phyloP scores from a whole-genome alignment of 805 yeast genomes.

The Cyberlindnera galapagoensis region DNA sequence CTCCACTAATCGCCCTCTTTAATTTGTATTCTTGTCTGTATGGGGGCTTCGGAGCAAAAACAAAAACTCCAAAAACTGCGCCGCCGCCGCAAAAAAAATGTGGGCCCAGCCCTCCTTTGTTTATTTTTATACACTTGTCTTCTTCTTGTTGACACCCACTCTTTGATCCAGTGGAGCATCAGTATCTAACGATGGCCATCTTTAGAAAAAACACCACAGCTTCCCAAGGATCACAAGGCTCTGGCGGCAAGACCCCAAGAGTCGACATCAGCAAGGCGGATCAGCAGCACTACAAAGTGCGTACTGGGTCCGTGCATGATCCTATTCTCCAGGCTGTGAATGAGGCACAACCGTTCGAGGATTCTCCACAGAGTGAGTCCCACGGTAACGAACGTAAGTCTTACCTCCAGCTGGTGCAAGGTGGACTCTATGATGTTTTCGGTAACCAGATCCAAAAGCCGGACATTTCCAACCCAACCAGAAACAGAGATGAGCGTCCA shows the following conservation, averaged over 20 bases:
- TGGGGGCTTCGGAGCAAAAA: too few species aligned
- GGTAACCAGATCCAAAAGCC: conserved; percentile 75
- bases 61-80: too few species aligned
- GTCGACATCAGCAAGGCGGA: conserved; percentile 44
- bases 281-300: conserved; percentile 49
- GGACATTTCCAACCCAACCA: conserved; percentile 89
- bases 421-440: conserved; percentile 70
- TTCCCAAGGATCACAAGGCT: conserved; percentile 24
- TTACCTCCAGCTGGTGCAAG: conserved; percentile 30
- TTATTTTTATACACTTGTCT: too few species aligned
- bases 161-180: too few species aligned
- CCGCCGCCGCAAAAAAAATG: too few species aligned
- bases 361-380: too few species aligned
- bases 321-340: conserved; percentile 91
- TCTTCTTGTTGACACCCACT: too few species aligned
- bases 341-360: conserved; percentile 94
- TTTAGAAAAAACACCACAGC: conserved; percentile 33
- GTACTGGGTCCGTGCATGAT: conserved; percentile 71
- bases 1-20: too few species aligned
- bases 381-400: too few species aligned
- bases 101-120: too few species aligned
- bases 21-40: too few species aligned
- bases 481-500: conserved; percentile 93
- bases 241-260: conserved; percentile 24
- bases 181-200: conserved; percentile 34